Evolutionary conservation across 129 eudicot genomes (phyloP).

Genomic region (Tagetes erecta): DNA sequence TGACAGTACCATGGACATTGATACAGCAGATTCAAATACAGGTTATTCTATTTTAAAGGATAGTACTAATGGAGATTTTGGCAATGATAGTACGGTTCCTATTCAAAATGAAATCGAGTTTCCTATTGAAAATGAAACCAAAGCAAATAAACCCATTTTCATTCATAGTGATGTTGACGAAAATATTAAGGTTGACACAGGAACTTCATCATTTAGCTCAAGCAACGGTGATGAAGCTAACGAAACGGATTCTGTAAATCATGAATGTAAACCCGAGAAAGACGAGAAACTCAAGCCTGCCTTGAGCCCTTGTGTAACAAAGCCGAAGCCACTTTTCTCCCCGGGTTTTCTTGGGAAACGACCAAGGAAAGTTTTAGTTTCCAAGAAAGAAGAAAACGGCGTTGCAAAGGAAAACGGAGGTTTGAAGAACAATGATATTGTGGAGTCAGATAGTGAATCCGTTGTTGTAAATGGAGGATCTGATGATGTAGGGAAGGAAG

Average conservation of each 20-base stretch:
- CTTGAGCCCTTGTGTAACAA: constrained; percentile 26
- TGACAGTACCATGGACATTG: constrained; percentile 25
- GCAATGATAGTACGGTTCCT: constrained; percentile 10
- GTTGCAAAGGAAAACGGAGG: constrained; percentile 3
- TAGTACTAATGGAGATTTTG: constrained; percentile 12
- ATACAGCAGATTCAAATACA: constrained; percentile 36
- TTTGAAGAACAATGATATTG: constrained; percentile 14
- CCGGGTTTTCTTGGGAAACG: constrained; percentile 53
- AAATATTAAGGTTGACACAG: background rate
- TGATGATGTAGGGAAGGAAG: constrained; percentile 8
- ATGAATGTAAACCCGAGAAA: constrained; percentile 13
- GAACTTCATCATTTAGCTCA: constrained; percentile 17
- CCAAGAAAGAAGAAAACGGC: constrained; percentile 27
- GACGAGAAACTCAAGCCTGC: constrained; percentile 11
- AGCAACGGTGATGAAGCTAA: constrained; percentile 25
- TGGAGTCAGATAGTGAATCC: constrained; percentile 7
- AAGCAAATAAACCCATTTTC: constrained; percentile 5
- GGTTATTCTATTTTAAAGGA: constrained; percentile 30
- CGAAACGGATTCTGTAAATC: constrained; percentile 8
- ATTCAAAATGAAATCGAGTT: background rate
- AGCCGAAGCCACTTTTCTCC: constrained; percentile 41
- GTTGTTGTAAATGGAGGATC: constrained; percentile 19
- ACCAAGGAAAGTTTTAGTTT: constrained; percentile 18
- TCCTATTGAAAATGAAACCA: constrained; percentile 12
- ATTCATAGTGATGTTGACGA: background rate